Conservation (phyloP, 2,329 filamentous ascomycete genomes). For the Hypoxylon sp. region DNA sequence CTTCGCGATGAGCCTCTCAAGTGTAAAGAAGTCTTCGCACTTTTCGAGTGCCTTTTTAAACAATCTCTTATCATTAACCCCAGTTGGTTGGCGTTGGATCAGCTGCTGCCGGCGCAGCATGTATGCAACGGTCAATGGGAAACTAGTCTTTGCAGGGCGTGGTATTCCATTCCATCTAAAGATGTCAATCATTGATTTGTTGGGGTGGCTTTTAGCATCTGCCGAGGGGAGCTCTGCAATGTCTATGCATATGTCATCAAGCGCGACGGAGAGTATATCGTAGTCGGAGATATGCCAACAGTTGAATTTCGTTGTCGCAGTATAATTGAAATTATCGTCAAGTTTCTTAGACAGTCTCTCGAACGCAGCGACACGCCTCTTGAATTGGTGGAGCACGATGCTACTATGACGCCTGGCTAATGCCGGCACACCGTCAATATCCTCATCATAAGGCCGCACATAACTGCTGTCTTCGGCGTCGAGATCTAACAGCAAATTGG, state of each 20-base stretch:
- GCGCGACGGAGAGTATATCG: slow-evolving; percentile 61
- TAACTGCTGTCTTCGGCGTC: slow-evolving; percentile 63
- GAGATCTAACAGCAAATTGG: slow-evolving; percentile 65
- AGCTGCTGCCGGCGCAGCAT: slow-evolving; percentile 50
- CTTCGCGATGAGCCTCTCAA: slow-evolving; percentile 49
- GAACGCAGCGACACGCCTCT: slow-evolving; percentile 52
- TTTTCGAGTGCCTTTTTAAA: slow-evolving; percentile 28
- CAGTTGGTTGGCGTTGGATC: not conserved
- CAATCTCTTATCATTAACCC: not conserved
- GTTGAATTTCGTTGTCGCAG: slow-evolving; percentile 40
- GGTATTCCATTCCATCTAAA: slow-evolving; percentile 53
- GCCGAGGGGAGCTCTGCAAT: not conserved
- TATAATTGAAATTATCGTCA: slow-evolving; percentile 32
- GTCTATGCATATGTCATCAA: slow-evolving; percentile 45
- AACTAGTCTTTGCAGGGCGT: slow-evolving; percentile 25
- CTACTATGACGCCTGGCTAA: slow-evolving; percentile 9
- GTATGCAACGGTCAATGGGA: slow-evolving; percentile 46
- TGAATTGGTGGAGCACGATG: slow-evolving; percentile 54
- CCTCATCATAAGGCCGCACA: slow-evolving; percentile 60
- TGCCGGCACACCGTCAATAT: slow-evolving; percentile 54
- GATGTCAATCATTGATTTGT: slow-evolving; percentile 22
- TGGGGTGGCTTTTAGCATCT: not conserved
- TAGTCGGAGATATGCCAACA: slow-evolving; percentile 60
- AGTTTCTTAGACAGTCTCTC: slow-evolving; percentile 45
- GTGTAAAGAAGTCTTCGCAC: slow-evolving; percentile 36